These are phyloP conservation scores for Bipolaris gigantea DNA, from an alignment of 2,329 filamentous ascomycete genomes.

Conservation along the genomic window DNA sequence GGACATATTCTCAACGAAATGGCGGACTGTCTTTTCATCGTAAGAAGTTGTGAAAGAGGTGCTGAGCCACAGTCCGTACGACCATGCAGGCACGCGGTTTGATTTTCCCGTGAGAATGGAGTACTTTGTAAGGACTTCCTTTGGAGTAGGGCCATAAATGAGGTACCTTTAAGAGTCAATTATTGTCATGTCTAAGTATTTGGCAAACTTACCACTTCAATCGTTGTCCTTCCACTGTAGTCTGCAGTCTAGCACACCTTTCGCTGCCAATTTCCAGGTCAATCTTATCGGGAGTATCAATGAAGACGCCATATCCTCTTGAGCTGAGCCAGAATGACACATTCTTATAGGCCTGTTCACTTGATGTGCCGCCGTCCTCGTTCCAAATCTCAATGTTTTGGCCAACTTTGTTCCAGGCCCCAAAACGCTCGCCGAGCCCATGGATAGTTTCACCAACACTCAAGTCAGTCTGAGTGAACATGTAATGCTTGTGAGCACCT, in stretches of 20 bases:
- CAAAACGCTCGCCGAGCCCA: conserved; percentile 75
- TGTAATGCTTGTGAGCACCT: conserved; percentile 47
- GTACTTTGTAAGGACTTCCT: conserved; percentile 70
- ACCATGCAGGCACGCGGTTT: conserved; percentile 69
- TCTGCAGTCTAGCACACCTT: conserved; percentile 70
- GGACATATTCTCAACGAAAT: conserved; percentile 70
- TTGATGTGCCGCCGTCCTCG: conserved; percentile 64
- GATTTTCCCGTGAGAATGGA: conserved; percentile 68
- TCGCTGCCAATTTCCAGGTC: conserved; percentile 76
- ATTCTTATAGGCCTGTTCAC: conserved; percentile 74
- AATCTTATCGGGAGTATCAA: conserved; percentile 69
- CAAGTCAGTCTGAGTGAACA: conserved; percentile 52
- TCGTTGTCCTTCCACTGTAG: conserved; percentile 67
- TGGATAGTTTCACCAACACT: conserved; percentile 66
- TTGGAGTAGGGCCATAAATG: conserved; percentile 70
- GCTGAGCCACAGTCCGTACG: conserved; percentile 74
- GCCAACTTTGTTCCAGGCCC: conserved; percentile 74
- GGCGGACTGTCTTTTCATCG: conserved; percentile 67
- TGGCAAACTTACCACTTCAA: conserved; percentile 59
- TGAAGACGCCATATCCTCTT: conserved; percentile 75
- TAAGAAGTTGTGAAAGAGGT: conserved; percentile 77
- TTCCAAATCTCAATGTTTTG: conserved; percentile 69
- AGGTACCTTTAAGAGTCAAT: conserved; percentile 54
- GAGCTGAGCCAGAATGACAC: conserved; percentile 70
- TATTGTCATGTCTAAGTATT: background rate